Conservation (phyloP, 257 asterid species). For the Solanum chilense region DNA sequence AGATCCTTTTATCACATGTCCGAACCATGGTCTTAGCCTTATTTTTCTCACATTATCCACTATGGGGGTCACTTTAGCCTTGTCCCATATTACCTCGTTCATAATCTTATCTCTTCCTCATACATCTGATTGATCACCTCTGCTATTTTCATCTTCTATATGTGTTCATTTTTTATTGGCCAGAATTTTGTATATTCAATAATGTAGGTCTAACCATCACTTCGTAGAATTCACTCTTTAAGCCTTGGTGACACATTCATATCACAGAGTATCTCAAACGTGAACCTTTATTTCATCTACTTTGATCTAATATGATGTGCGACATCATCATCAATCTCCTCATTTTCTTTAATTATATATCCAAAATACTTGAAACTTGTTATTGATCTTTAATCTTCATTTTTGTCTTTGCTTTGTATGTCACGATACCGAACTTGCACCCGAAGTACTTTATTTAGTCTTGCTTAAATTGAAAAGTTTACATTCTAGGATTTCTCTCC, state of each 20-base stretch:
- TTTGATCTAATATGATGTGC: neutral
- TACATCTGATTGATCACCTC: too few relatives aligned
- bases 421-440: neutral
- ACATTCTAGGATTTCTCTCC: neutral
- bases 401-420: neutral
- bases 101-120: neutral
- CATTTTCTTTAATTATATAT: too few relatives aligned
- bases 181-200: neutral
- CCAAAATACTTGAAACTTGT: neutral
- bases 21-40: neutral
- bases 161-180: too few relatives aligned
- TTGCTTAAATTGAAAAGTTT: neutral
- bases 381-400: neutral
- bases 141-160: neutral
- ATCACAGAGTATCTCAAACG: too few relatives aligned
- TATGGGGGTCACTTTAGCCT: neutral
- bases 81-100: neutral
- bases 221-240: neutral
- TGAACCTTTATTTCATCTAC: neutral
- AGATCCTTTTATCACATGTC: neutral
- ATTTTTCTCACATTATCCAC: neutral
- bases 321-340: too few relatives aligned
- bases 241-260: neutral
- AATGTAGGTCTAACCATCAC: neutral
- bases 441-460: neutral